Conservation (phyloP, 106 monocot species). For the Dioscorea zingiberensis region DNA sequence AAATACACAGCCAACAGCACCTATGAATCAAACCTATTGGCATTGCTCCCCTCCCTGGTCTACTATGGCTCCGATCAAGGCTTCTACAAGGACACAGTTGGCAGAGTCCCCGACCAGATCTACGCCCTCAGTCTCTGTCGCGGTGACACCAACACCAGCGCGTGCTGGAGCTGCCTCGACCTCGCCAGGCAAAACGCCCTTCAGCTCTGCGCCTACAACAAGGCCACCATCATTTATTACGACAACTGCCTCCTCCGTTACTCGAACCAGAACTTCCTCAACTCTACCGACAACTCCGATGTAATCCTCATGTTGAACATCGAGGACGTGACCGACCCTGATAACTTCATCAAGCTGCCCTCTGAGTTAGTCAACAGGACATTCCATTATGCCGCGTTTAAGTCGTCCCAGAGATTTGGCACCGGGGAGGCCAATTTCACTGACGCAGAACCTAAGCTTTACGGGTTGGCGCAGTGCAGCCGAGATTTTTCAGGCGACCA, state of each 20-base stretch:
- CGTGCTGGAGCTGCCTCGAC: conserved; percentile 10
- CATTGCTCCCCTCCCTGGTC: not conserved
- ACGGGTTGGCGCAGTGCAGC: no score
- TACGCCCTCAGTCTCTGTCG: no score
- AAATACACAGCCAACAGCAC: conserved; percentile 21
- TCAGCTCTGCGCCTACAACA: no score
- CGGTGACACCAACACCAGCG: conserved; percentile 12
- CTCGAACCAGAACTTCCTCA: no score
- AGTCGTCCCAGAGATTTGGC: not conserved
- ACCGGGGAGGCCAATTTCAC: conserved; percentile 1
- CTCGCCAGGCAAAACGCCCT: not conserved
- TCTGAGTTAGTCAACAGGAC: conserved; percentile 1
- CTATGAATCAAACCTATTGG: not conserved
- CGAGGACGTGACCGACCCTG: not conserved
- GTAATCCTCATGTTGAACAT: no score
- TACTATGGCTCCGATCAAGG: not conserved
- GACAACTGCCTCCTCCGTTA: no score
- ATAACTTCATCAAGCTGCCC: conserved; percentile 4
- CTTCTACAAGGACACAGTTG: not conserved
- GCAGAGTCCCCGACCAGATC: conserved; percentile 9
- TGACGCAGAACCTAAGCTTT: no score
- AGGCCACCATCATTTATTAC: no score
- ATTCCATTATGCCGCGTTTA: not conserved
- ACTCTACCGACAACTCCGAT: no score
- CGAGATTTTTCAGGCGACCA: conserved; percentile 1